These are phyloP conservation scores for Cercospora zeae-maydis DNA, from an alignment of 2,329 filamentous ascomycete species.

Conservation along the genomic window DNA sequence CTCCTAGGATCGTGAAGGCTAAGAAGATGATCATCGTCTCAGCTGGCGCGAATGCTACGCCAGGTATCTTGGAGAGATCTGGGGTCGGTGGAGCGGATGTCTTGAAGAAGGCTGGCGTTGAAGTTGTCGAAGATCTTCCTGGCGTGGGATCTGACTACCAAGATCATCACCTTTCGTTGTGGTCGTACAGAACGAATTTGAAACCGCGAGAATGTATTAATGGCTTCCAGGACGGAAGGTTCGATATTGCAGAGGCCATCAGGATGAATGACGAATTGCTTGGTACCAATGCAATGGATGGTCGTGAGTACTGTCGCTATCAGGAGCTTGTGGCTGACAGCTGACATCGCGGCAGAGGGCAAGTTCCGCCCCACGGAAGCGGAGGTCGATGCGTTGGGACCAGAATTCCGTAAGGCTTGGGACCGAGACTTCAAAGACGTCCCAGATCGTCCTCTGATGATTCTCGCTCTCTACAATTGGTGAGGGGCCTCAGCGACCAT, in stretches of 20 bases:
- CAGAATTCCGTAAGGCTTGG: conserved; percentile 54
- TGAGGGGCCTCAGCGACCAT: conserved; percentile 26
- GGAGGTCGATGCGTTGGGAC: conserved; percentile 53
- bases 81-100: conserved; percentile 53
- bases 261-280: conserved; percentile 49
- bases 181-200: conserved; percentile 51
- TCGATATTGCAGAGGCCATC: conserved; percentile 47
- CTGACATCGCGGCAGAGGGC: conserved; percentile 32
- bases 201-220: conserved; percentile 53
- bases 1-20: conserved; percentile 46
- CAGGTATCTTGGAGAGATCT: conserved; percentile 57
- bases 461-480: conserved; percentile 41
- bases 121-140: conserved; percentile 33
- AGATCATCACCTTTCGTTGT: conserved; percentile 48
- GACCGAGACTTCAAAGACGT: conserved; percentile 52
- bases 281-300: conserved; percentile 58
- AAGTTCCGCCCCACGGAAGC: conserved; percentile 55
- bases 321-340: background rate
- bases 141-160: conserved; percentile 33
- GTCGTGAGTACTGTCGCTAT: conserved; percentile 28
- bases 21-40: conserved; percentile 57
- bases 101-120: conserved; percentile 41
- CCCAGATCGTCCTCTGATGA: conserved; percentile 49
- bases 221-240: conserved; percentile 49
- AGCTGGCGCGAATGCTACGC: conserved; percentile 56